Evolutionary conservation across 192 early-diverging fungal genomes (phyloP), one percentile per base, ranked within the genome.

Genomic region (Endogone sp.): DNA sequence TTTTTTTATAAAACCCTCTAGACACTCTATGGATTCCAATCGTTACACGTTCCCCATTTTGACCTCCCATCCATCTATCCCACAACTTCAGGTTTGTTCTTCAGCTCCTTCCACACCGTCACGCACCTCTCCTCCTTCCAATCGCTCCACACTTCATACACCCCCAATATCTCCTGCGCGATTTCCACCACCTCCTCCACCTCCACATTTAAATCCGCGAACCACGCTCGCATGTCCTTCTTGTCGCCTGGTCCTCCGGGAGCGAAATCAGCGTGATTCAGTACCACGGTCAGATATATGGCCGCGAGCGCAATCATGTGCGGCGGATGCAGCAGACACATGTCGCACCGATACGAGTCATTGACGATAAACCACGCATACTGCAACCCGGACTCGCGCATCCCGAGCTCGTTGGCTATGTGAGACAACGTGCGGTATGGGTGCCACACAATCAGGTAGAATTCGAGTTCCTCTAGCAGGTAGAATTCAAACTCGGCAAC

Each of bases 401-500:
- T 69, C 10, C 79, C 82, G 22, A 87, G 68, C 23, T 85, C 84
- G 49, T 82, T 78, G 4, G 80, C 79, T 55, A 87, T 74, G 22
- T 79, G 81, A 1, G 82, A 86, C 2, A 97, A 80, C 3, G 90
- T 83, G 25, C 89, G 86, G 71, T 96, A 97, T 8, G 95, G 94
- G 69, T 97, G 94, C 72, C 87, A 94, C 0, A 95, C 86, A 65
- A 96, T 89, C 62, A 94, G 73, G 69, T 92, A 93, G 66, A 95
- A 97, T 72, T 95, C 89, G 65, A 97, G 84, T 23, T 94, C 94
- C 71, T 97, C 95, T 30, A 97, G 49, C 29, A 97, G 68, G 65
- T 95, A 93, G 75, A 93, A 95, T 70, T 97, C 95, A 78, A 92
- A 95, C 60, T 96, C 95, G 27, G 95, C 94, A 56, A 97, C 85